Base-by-base conservation (phyloP, 2,329 filamentous ascomycete species). In the Aspergillus sp. region DNA sequence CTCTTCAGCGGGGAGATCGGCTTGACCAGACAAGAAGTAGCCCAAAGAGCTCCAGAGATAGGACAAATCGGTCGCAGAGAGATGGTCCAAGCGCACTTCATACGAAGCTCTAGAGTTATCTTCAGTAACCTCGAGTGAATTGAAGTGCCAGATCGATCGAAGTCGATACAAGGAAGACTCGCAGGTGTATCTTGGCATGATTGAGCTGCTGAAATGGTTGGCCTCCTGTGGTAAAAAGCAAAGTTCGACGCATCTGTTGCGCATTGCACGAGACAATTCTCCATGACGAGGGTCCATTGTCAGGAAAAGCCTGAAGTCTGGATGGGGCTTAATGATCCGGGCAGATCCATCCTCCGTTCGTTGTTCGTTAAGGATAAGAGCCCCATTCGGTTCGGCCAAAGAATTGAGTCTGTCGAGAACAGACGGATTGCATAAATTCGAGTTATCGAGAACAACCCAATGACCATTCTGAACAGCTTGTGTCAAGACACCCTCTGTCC, bases 361-460 rank as follows among this genome's bases (percentile, higher is more conserved):
- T 55, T 96, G 88, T 56, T 98, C 91, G 49, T 95, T 96, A 55
- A 98, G 82, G 47, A 84, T 86, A 14, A 98, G 66, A 41, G 78
- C 79, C 1, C 91, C 91, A 49, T 88, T 80, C 0, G 86, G 88
- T 55, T 98, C 91, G 5, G 96, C 79, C 6, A 98, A 66, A 1
- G 91, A 96, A 57, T 98, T 98, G 32, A 98, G 67, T 40, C 93
- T 75, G 60, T 98, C 91, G 7, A 98, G 72, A 1, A 98, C 91
- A 5, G 89, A 94, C 15, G 89, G 82, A 50, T 82, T 95, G 64
- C 93, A 98, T 36, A 98, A 72, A 51, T 98, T 98, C 39, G 93
- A 91, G 58, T 98, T 95, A 60, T 98, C 91, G 14, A 98, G 75
- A 8, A 98, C 80, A 12, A 98, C 69, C 91, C 91, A 98, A 39